Conservation (phyloP, 768 basidiomycete species). For the Auricularia cornea region DNA sequence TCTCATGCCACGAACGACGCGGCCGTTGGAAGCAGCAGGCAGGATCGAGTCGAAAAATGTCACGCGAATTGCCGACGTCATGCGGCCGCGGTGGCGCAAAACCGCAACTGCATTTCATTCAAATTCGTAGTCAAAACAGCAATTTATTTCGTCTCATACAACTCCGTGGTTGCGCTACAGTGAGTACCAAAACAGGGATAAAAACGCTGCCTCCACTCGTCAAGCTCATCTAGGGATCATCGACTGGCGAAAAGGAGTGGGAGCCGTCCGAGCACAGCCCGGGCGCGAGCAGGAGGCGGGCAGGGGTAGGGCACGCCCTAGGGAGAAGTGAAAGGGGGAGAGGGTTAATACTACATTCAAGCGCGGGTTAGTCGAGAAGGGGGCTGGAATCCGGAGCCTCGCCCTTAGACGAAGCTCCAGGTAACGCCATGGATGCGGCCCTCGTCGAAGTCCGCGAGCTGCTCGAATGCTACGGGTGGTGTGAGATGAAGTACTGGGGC, state of each 20-base stretch:
- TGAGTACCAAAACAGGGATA: not conserved
- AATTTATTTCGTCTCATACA: not conserved
- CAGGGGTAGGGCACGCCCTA: too few relatives aligned
- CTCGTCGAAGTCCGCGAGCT: conserved; percentile 32
- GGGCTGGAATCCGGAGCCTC: not conserved
- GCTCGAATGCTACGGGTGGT: conserved; percentile 34
- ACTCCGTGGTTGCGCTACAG: not conserved
- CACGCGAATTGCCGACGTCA: too few relatives aligned
- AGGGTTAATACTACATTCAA: too few relatives aligned
- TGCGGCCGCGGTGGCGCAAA: too few relatives aligned
- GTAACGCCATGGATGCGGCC: conserved; percentile 45
- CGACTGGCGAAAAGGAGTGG: not conserved
- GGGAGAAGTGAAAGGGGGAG: too few relatives aligned
- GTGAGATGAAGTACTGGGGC: too few relatives aligned
- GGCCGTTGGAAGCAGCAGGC: too few relatives aligned
- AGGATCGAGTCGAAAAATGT: too few relatives aligned
- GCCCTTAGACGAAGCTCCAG: conserved; percentile 40
- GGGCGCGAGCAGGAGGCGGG: not conserved
- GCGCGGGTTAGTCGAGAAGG: not conserved
- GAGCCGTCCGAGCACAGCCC: not conserved
- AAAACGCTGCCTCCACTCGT: not conserved
- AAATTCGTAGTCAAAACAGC: too few relatives aligned
- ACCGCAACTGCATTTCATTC: too few relatives aligned
- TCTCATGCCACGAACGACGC: too few relatives aligned
- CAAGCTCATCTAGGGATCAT: not conserved